Conservation (phyloP, 176 grass and related monocot species). For the Tuctoria greenei region DNA sequence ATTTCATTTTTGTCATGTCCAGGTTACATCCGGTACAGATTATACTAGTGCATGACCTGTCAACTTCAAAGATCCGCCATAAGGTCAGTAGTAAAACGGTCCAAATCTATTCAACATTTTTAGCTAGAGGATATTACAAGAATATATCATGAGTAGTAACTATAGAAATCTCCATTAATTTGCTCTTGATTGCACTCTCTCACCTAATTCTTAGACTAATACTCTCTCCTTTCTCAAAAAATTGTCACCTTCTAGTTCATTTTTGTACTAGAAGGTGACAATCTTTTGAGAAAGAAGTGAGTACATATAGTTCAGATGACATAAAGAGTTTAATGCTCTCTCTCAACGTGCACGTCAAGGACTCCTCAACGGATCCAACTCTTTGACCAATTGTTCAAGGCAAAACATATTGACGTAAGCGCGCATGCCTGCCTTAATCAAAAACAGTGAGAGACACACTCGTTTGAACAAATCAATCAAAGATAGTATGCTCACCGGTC, state of each 20-base stretch:
- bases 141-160: background rate
- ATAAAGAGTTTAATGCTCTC: background rate
- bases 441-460: background rate
- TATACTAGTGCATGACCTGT: background rate
- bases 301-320: slow-evolving; percentile 13
- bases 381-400: background rate
- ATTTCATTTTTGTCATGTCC: slow-evolving; percentile 1
- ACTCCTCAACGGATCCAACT: slow-evolving; percentile 14
- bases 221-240: no score
- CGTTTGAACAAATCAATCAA: background rate
- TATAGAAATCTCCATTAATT: slow-evolving; percentile 6
- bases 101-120: background rate
- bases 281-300: no score
- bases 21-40: slow-evolving; percentile 22
- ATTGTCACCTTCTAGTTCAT: no score
- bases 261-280: no score
- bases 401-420: background rate
- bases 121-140: background rate
- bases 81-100: background rate
- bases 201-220: background rate
- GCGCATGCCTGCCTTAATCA: background rate
- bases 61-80: background rate
- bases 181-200: slow-evolving; percentile 8
- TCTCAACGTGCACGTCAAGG: background rate
- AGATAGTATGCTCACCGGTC: background rate